Evolutionary conservation across 768 basidiomycete species (phyloP), one percentile per base, ranked within the genome.

Genomic region (Trametopsis cervina): DNA sequence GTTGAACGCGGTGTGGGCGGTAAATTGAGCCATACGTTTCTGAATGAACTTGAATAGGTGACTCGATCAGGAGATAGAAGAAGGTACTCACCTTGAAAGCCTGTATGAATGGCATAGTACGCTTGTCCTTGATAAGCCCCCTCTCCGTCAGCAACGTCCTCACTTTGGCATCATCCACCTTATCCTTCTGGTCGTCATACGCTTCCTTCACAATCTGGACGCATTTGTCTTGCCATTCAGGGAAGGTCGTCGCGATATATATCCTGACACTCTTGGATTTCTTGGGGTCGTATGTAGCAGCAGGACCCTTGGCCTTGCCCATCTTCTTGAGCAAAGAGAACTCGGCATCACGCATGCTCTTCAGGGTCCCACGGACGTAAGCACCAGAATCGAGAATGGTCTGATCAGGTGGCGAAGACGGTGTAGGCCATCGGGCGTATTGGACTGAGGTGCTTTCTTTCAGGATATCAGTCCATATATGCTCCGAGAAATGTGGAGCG

Each of bases 101-200:
- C 50, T 95, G 89, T 40, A 93, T 80, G 68, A 95, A 97, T 4
- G 94, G 94, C 95, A 97, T 98, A 36, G 77, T 77, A 37, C 83
- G 80, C 73, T 98, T 98, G 69, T 98, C 92, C 76, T 96, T 97
- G 69, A 93, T 83, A 63, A 97, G 62, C 4, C 89, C 92, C 18
- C 72, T 75, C 61, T 78, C 73, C 7, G 74, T 75, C 63, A 98
- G 63, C 55, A 77, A 56, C 57, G 80, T 71, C 63, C 83, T 77
- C 43, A 94, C 79, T 63, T 81, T 83, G 29, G 69, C 80, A 61
- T 97, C 93, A 60, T 99, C 89, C 26, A 97, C 84, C 56, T 73
- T 76, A 49, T 80, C 75, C 22, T 69, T 69, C 46, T 69, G 66
- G 46, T 71, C 71, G 36, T 69, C 68, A 58, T 85, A 93, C 21